These are phyloP conservation scores for Thelonectria blattea DNA, from an alignment of 2,329 filamentous ascomycete species.

Conservation along the genomic window DNA sequence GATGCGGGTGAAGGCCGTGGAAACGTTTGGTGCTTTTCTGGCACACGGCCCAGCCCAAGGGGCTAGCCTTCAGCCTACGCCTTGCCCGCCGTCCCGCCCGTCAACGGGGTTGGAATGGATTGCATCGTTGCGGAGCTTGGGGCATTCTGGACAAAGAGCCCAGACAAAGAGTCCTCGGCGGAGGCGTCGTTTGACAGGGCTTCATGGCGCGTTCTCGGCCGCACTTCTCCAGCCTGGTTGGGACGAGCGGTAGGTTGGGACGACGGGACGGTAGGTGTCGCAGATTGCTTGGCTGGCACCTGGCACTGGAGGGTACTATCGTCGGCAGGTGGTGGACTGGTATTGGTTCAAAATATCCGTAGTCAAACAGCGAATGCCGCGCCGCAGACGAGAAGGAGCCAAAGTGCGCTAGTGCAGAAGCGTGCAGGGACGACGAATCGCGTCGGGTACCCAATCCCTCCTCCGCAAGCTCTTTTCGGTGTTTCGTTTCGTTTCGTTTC, in stretches of 20 bases:
- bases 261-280: neutral
- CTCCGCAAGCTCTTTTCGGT: neutral
- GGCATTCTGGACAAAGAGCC: neutral
- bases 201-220: conserved; percentile 11
- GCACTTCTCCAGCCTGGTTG: neutral
- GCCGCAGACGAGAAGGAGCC: too few species aligned
- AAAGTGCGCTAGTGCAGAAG: neutral
- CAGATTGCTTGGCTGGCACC: neutral
- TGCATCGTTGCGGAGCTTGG: conserved; percentile 9
- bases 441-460: neutral
- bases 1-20: conserved; percentile 21
- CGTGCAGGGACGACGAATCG: neutral
- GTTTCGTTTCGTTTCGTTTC: conserved; percentile 17
- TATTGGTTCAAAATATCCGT: too few species aligned
- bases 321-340: neutral
- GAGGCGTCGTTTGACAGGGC: neutral
- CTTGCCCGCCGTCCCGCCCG: conserved; percentile 7
- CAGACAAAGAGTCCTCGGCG: neutral
- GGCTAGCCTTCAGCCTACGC: conserved; percentile 2
- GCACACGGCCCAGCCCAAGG: conserved; percentile 7
- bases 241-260: neutral
- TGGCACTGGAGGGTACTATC: neutral
- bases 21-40: conserved; percentile 18
- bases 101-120: conserved; percentile 13
- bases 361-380: neutral